Evolutionary conservation across 2,329 filamentous ascomycete genomes (phyloP).

Genomic region (Periconia digitata): DNA sequence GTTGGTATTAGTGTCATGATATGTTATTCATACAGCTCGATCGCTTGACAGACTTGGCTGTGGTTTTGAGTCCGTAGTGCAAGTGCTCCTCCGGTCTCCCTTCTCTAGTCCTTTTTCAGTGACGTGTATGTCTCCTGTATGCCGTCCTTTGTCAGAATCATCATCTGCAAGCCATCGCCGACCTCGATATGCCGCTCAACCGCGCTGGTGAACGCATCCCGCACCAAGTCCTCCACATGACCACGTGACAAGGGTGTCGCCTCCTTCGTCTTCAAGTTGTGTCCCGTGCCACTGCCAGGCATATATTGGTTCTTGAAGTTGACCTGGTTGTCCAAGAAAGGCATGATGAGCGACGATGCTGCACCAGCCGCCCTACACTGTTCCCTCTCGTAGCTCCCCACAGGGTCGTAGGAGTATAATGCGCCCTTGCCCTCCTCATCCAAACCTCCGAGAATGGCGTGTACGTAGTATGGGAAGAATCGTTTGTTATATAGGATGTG

Average conservation of each 20-base stretch:
- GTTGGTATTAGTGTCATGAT: conserved; percentile 6
- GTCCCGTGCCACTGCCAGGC: conserved; percentile 80
- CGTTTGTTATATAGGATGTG: conserved; percentile 97
- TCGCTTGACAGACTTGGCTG: conserved; percentile 14
- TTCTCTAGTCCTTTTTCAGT: conserved; percentile 65
- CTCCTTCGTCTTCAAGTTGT: conserved; percentile 73
- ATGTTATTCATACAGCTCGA: conserved; percentile 23
- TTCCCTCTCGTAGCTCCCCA: conserved; percentile 96
- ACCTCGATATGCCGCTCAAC: conserved; percentile 99
- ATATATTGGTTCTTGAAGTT: conserved; percentile 99
- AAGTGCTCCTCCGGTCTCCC: conserved; percentile 27
- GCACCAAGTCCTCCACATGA: conserved; percentile 83
- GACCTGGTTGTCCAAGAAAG: conserved; percentile 98
- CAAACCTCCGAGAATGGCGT: conserved; percentile 88
- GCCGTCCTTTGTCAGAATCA: conserved; percentile 85
- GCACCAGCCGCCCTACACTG: conserved; percentile 93
- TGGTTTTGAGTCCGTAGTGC: conserved; percentile 36
- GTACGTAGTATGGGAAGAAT: conserved; percentile 98
- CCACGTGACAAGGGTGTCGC: conserved; percentile 68
- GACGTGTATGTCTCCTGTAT: conserved; percentile 83
- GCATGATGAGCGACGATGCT: conserved; percentile 94
- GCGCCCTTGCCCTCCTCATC: conserved; percentile 95
- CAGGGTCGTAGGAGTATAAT: conserved; percentile 95
- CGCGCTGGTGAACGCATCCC: conserved; percentile 96
- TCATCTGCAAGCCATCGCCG: conserved; percentile 91